These are phyloP conservation scores for Tetradesmus obliquus DNA, from an alignment of 139 green algal genomes.

Conservation along the genomic window DNA sequence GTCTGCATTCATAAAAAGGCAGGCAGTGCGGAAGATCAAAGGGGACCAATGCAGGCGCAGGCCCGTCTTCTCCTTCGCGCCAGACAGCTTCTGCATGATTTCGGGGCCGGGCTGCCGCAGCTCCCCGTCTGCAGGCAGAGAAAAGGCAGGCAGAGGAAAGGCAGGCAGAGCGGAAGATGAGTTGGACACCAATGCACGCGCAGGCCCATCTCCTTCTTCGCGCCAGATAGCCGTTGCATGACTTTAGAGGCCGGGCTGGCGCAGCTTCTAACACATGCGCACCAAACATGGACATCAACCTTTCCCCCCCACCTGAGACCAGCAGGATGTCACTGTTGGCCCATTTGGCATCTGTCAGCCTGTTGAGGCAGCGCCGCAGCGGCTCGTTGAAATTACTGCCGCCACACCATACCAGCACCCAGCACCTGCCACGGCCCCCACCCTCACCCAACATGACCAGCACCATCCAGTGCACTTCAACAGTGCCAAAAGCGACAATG, in stretches of 20 bases:
- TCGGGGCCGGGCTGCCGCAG: constrained; percentile 80
- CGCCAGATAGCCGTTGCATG: too few relatives aligned
- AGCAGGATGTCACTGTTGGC: constrained; percentile 91
- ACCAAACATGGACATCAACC: background rate
- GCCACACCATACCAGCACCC: constrained; percentile 40
- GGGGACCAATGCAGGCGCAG: too few relatives aligned
- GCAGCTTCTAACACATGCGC: background rate
- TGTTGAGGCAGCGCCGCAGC: constrained; percentile 77
- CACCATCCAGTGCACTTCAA: too few relatives aligned
- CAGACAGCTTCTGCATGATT: constrained; percentile 85
- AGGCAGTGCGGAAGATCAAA: too few relatives aligned
- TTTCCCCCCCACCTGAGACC: constrained; percentile 63
- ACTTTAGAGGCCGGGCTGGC: too few relatives aligned
- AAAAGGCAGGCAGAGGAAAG: background rate
- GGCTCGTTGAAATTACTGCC: constrained; percentile 91
- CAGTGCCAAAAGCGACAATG: too few relatives aligned
- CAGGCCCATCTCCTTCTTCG: too few relatives aligned
- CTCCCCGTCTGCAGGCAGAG: constrained; percentile 76
- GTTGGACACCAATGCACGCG: background rate
- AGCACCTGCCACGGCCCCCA: too few relatives aligned
- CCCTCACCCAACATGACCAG: too few relatives aligned
- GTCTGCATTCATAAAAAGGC: background rate
- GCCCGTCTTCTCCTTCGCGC: background rate
- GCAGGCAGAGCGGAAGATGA: too few relatives aligned
- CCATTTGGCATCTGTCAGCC: constrained; percentile 86